Evolutionary conservation across 164 flowering plant species (phyloP).

Genomic region (Berberis thunbergii): DNA sequence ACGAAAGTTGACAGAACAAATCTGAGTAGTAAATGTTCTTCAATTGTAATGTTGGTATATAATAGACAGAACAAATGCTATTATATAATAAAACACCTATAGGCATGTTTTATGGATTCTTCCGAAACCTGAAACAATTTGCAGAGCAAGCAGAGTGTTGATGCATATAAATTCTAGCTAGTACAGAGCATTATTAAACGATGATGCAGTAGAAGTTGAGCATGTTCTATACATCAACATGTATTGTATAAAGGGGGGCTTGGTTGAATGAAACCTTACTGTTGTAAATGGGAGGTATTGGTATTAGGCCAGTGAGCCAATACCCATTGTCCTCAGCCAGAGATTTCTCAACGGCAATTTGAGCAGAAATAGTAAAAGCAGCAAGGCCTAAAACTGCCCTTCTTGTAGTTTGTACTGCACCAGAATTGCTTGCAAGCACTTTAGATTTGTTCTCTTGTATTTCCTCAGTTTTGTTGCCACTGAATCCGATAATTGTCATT

Average conservation of each 20-base stretch:
- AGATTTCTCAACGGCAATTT: conserved; percentile 20
- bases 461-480: conserved; percentile 27
- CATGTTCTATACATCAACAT: too few species aligned
- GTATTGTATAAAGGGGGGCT: not conserved
- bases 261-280: conserved; percentile 32
- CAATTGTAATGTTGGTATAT: too few species aligned
- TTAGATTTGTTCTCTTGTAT: conserved; percentile 16
- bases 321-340: conserved; percentile 58
- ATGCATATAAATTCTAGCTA: too few species aligned
- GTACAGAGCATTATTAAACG: too few species aligned
- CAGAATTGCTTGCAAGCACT: not conserved
- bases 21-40: too few species aligned
- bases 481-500: conserved; percentile 12
- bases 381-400: conserved; percentile 48
- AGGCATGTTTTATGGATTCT: too few species aligned
- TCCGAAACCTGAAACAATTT: too few species aligned
- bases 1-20: too few species aligned
- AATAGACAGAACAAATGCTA: too few species aligned
- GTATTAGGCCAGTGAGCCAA: conserved; percentile 46
- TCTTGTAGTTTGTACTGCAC: conserved; percentile 30
- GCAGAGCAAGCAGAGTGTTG: too few species aligned
- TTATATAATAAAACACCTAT: too few species aligned
- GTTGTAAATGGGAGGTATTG: conserved; percentile 42
- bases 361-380: conserved; percentile 30
- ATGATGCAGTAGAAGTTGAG: too few species aligned